phyloP scores from a whole-genome alignment of 176 grass and related monocot species.

The Musa acuminata region DNA sequence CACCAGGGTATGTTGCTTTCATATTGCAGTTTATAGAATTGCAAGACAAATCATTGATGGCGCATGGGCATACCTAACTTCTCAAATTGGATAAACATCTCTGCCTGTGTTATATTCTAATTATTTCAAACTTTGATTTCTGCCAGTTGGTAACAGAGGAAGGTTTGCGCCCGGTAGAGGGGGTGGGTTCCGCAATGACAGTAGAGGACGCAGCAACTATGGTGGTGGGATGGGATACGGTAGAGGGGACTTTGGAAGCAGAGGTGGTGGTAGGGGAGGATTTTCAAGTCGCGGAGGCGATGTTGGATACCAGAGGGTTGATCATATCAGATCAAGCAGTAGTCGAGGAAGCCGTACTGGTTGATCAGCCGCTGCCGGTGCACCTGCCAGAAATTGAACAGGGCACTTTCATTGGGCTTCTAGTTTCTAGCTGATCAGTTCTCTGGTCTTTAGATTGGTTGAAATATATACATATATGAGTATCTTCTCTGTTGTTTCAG shows the following conservation, averaged over 20 bases:
- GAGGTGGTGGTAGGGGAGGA: constrained; percentile 49
- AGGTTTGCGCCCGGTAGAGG: constrained; percentile 3
- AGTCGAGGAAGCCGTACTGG: constrained; percentile 35
- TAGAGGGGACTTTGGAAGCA: constrained; percentile 57
- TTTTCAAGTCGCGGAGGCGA: constrained; percentile 34
- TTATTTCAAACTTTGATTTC: constrained; percentile 2
- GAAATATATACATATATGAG: background rate
- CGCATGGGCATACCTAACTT: background rate
- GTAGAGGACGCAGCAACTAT: constrained; percentile 10
- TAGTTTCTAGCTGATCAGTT: background rate
- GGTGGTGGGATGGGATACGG: constrained; percentile 12
- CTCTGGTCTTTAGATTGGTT: background rate
- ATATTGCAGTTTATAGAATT: background rate
- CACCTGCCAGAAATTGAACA: constrained; percentile 18
- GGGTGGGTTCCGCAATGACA: constrained; percentile 9
- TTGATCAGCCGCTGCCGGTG: constrained; percentile 14
- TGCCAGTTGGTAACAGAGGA: constrained; percentile 37
- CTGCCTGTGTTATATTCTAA: background rate
- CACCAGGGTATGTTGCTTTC: too few relatives aligned
- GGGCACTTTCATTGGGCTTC: background rate
- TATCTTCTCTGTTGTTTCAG: background rate
- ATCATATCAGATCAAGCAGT: constrained; percentile 29
- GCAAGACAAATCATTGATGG: background rate
- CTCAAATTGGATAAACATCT: background rate
- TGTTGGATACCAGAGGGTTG: constrained; percentile 65